Conservation (phyloP, 805 yeast genomes). For the Dipodascus albidus region DNA sequence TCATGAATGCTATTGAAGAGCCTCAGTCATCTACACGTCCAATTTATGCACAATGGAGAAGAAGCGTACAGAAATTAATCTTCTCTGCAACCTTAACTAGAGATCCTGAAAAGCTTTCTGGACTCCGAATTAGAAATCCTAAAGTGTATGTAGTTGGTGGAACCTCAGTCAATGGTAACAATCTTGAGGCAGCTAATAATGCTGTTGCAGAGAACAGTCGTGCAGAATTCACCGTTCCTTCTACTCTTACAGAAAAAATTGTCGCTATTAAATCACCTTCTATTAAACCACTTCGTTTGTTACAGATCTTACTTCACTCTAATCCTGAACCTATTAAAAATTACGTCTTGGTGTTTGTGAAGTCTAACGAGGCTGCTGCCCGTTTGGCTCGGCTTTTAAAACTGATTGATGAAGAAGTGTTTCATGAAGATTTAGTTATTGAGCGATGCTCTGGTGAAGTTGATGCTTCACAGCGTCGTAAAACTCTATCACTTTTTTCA, state of each 20-base stretch:
- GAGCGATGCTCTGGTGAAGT: conserved; percentile 30
- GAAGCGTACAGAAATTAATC: conserved; percentile 52
- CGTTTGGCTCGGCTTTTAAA: conserved; percentile 55
- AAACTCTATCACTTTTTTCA: conserved; percentile 49
- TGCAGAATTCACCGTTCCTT: conserved; percentile 27
- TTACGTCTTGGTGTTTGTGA: conserved; percentile 50
- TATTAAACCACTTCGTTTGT: conserved; percentile 64
- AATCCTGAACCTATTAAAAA: conserved; percentile 17
- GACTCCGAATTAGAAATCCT: conserved; percentile 60
- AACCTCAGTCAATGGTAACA: conserved; percentile 22
- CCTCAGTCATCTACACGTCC: conserved; percentile 6
- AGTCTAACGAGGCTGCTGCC: conserved; percentile 80
- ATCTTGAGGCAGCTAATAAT: conserved; percentile 7
- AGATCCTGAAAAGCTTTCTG: conserved; percentile 76
- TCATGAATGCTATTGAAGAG: conserved; percentile 17
- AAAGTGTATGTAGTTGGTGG: conserved; percentile 60
- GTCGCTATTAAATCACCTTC: conserved; percentile 22
- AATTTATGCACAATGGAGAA: conserved; percentile 14
- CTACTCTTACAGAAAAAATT: conserved; percentile 24
- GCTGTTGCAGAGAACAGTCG: conserved; percentile 3
- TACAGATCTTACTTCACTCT: conserved; percentile 36
- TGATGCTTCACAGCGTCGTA: conserved; percentile 35
- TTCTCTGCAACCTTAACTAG: conserved; percentile 92
- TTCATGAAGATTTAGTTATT: conserved; percentile 11
- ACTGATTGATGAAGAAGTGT: conserved; percentile 27